These are phyloP conservation scores for Colletotrichum cuscutae DNA, from an alignment of 2,329 filamentous ascomycete genomes.

Conservation along the genomic window DNA sequence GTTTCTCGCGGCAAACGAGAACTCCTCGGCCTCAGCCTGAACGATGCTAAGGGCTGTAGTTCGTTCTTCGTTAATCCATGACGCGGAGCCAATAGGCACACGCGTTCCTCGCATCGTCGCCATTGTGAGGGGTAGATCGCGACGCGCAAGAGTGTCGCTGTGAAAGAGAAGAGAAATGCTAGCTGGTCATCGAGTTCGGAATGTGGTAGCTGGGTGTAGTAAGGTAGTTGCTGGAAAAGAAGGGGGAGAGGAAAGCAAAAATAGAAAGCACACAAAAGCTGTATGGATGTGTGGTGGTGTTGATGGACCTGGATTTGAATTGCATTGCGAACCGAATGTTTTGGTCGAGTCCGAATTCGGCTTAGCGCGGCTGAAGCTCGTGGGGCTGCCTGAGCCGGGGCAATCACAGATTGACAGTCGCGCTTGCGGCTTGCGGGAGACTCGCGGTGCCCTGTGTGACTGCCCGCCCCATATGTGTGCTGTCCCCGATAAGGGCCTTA, in stretches of 20 bases:
- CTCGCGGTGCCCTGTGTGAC: not conserved
- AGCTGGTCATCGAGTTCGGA: slow-evolving; percentile 35
- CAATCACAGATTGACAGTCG: slow-evolving; percentile 35
- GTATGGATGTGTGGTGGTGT: slow-evolving; percentile 31
- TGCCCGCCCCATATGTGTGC: not conserved
- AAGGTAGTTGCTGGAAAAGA: slow-evolving; percentile 17
- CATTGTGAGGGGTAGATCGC: slow-evolving; percentile 34
- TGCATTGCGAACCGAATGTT: slow-evolving; percentile 44
- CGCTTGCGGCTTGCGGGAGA: slow-evolving; percentile 15
- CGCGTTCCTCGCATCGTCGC: slow-evolving; percentile 65
- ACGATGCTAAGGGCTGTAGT: slow-evolving; percentile 80
- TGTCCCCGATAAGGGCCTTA: slow-evolving; percentile 28
- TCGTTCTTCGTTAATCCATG: slow-evolving; percentile 89
- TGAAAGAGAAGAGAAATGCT: slow-evolving; percentile 24
- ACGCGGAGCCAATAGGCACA: slow-evolving; percentile 79
- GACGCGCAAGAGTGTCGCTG: slow-evolving; percentile 31
- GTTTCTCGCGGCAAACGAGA: slow-evolving; percentile 89
- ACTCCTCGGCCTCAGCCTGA: slow-evolving; percentile 88
- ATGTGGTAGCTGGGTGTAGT: slow-evolving; percentile 25
- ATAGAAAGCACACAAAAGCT: slow-evolving; percentile 31
- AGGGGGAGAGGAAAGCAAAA: slow-evolving; percentile 37
- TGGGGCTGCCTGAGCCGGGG: slow-evolving; percentile 27
- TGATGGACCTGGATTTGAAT: slow-evolving; percentile 33
- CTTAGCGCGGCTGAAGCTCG: slow-evolving; percentile 41
- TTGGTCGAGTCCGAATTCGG: slow-evolving; percentile 49